Evolutionary conservation across 164 flowering plant species (phyloP).

Genomic region (Sextonia rubra): DNA sequence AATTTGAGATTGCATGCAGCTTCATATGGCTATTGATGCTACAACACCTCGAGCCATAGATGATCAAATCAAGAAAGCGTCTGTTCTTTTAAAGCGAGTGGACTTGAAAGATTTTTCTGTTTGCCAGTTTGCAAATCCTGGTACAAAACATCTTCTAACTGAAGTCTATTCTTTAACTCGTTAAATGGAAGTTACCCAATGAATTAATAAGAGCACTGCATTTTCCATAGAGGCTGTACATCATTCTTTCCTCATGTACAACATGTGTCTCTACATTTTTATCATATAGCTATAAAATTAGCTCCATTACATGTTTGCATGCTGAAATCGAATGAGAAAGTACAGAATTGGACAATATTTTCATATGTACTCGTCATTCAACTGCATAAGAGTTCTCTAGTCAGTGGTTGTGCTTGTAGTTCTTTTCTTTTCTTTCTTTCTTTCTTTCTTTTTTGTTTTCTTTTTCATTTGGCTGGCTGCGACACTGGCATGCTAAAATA

Average conservation of each 20-base stretch:
- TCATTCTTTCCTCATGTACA: not conserved
- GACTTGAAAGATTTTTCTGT: constrained; percentile 90
- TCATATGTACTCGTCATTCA: too few relatives aligned
- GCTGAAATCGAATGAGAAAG: too few relatives aligned
- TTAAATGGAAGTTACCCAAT: not conserved
- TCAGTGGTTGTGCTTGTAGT: too few relatives aligned
- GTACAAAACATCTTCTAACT: constrained; percentile 28
- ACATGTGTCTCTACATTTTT: not conserved
- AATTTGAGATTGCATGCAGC: constrained; percentile 35
- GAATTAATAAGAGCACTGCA: not conserved
- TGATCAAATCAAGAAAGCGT: constrained; percentile 72
- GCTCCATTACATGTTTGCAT: not conserved
- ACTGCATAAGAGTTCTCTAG: too few relatives aligned
- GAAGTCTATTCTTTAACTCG: not conserved
- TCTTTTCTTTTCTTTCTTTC: too few relatives aligned
- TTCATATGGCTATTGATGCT: constrained; percentile 32
- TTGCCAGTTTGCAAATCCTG: constrained; percentile 90
- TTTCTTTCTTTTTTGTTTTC: too few relatives aligned
- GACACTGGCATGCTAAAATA: too few relatives aligned
- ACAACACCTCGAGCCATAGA: constrained; percentile 57
- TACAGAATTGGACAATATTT: too few relatives aligned
- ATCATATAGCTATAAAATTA: not conserved
- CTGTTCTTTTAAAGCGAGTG: constrained; percentile 59
- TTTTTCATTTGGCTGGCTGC: too few relatives aligned
- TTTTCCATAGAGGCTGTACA: not conserved